Base-by-base conservation (phyloP, 306 rosid genomes). In the Inga laurina region DNA sequence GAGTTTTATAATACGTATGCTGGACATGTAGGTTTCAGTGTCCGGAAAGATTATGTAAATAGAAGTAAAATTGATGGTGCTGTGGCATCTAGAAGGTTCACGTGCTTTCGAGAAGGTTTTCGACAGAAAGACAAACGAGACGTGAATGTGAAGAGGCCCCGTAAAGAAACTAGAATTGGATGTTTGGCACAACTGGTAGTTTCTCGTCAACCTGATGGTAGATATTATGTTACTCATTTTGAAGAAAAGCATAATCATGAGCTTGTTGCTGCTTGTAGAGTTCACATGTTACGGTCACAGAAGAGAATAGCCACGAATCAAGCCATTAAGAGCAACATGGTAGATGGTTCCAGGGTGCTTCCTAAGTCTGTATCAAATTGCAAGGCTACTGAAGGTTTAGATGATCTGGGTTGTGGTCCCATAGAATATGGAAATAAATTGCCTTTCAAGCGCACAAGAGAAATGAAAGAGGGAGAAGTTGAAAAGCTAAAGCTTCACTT, bases 31-130 rank as follows among this genome's bases (percentile, higher is more conserved):
- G 93, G 94, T 35, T 91, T 91, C 71, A 91, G 90, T 85, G 91
- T 91, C n/a, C 82, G 90, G 77, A 91, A 89, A 80, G 91, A 89
- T 88, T 89, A 91, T 85, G 93, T 88, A 74, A 89, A 91, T 85
- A 89, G 89, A 79, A 91, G 94, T 80, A 91, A 89, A 87, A 79
- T 91, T 76, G 93, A 91, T 82, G 93, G 91, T 44, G 87, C 85
- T 66, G 90, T 89, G 66, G 91, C 86, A 32, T 91, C 93, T 49
- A 89, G 94, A 82, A 84, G 91, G 84, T 88, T 86, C 75, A 86
- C 89, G n/a, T 89, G 94, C 84, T 91, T 83, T 74, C 87, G 94
- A 72, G 94, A 91, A 89, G 94, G 94, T 77, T 91, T 88, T 62
- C 86, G 89, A 75, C 86, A 86, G 86, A 89, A 86, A 83, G 94